Base-by-base conservation (phyloP, 139 green algal species). In the Volvox reticuliferus region DNA sequence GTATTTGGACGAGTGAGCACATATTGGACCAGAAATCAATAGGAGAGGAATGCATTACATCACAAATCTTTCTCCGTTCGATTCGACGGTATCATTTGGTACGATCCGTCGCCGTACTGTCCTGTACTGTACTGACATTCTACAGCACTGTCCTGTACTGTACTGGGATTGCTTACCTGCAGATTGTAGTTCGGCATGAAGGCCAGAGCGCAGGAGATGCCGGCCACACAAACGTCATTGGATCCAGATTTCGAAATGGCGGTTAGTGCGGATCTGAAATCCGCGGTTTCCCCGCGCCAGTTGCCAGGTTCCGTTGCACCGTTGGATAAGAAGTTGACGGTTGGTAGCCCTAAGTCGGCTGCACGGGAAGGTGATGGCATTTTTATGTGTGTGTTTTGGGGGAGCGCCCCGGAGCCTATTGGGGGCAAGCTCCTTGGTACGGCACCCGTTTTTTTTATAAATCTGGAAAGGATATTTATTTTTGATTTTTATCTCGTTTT, bases 181-280 rank as follows among this genome's bases (percentile, higher is more conserved):
- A 81, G n/a, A 67, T 89, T 89, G 83, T 89, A 89, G 32, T 62
- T 63, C 36, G 83, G 83, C 83, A 89, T 89, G 67, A 89, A 80
- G 21, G 83, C 83, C 67, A 89, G 35, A 16, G 24, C 21, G 36
- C 20, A 26, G 16, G 55, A 68, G 13, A 89, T 2, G 3, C 36
- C 83, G 16, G 68, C 83, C 83, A 89, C 83, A 24, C 36, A 80
- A 18, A 21, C 67, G 24, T 55, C 26, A 18, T 69, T 18, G 18
- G 55, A 14, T 36, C 18, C 65, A 2, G 24, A 26, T 2, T 18
- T 20, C 14, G 12, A 28, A n/a, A 71, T 36, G 0, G 85, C 85
- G 12, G 30, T 32, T 33, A 89, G 85, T 5, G 37, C 85, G 2
- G 44, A 35, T 0, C 69, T 37, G 21, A 89, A 68, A 50, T 89